Percentiles rank a stretch among this genome's conserved stretches.
Evolutionary conservation across 805 yeast species (phyloP).

Genomic region (Wickerhamiella spandovensis): DNA sequence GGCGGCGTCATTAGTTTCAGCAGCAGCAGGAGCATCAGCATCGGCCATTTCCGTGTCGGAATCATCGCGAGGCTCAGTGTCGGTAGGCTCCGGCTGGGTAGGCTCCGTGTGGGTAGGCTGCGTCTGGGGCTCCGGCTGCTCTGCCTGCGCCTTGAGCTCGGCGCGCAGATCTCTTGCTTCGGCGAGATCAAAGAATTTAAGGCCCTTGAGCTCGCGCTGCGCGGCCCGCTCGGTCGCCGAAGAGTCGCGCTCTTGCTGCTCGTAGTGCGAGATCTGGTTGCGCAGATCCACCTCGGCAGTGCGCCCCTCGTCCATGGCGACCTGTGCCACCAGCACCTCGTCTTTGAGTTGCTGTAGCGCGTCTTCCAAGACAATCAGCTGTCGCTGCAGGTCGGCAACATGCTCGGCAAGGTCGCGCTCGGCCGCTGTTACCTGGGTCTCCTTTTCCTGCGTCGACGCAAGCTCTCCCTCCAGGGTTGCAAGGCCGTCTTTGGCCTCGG

Average conservation of each 20-base stretch:
- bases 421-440: not conserved
- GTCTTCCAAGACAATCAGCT: not conserved
- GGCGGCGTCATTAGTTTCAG: not conserved
- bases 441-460: not conserved
- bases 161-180: slow-evolving; percentile 2
- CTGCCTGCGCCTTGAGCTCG: not conserved
- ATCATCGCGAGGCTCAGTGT: not conserved
- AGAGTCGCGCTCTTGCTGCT: not conserved
- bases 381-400: slow-evolving; percentile 21
- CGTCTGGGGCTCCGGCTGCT: too few species aligned
- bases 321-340: slow-evolving; percentile 24
- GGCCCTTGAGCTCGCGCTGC: not conserved
- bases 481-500: slow-evolving; percentile 37
- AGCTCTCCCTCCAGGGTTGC: slow-evolving; percentile 21
- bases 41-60: not conserved
- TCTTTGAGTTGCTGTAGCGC: slow-evolving; percentile 7
- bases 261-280: slow-evolving; percentile 3
- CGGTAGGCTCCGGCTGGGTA: not conserved
- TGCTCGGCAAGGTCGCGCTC: slow-evolving; percentile 18
- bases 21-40: not conserved
- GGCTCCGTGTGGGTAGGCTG: too few species aligned
- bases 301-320: slow-evolving; percentile 24
- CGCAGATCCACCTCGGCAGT: slow-evolving; percentile 13
- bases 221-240: not conserved
- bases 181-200: slow-evolving; percentile 8